Evolutionary conservation across 306 rosid genomes (phyloP).

Genomic region (Dalbergia cochinchinensis): DNA sequence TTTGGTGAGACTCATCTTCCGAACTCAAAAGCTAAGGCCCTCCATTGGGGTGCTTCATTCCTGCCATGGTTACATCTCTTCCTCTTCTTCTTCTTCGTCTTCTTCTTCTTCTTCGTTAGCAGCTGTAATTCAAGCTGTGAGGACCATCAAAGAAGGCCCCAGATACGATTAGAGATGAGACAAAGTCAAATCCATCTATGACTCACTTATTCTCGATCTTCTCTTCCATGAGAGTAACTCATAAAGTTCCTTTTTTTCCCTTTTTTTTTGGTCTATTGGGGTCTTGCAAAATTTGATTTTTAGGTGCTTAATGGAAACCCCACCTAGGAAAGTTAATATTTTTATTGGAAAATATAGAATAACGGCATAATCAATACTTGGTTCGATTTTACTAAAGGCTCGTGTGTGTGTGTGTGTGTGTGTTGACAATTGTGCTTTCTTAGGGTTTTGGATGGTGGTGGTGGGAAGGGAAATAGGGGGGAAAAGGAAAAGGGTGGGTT

Average conservation of each 20-base stretch:
- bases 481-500: too few relatives aligned
- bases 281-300: background rate
- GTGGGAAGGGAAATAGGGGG: too few relatives aligned
- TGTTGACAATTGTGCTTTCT: background rate
- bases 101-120: too few relatives aligned
- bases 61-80: slow-evolving; percentile 25
- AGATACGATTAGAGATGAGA: slow-evolving; percentile 78
- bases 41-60: slow-evolving; percentile 50
- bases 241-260: background rate
- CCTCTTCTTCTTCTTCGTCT: too few relatives aligned
- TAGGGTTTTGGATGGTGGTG: too few relatives aligned
- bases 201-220: slow-evolving; percentile 93
- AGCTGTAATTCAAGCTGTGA: slow-evolving; percentile 78
- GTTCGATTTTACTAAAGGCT: too few relatives aligned
- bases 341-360: background rate
- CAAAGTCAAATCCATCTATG: slow-evolving; percentile 72
- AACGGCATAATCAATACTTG: too few relatives aligned
- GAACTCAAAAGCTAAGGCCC: slow-evolving; percentile 42
- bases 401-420: too few relatives aligned
- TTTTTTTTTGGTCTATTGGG: background rate
- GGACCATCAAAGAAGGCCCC: slow-evolving; percentile 71
- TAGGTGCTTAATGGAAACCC: slow-evolving; percentile 9
- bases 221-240: slow-evolving; percentile 91
- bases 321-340: background rate
- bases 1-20: slow-evolving; percentile 49